These are phyloP conservation scores for Margaritispora aquatica DNA, from an alignment of 495 filamentous ascomycete genomes.

Conservation along the genomic window DNA sequence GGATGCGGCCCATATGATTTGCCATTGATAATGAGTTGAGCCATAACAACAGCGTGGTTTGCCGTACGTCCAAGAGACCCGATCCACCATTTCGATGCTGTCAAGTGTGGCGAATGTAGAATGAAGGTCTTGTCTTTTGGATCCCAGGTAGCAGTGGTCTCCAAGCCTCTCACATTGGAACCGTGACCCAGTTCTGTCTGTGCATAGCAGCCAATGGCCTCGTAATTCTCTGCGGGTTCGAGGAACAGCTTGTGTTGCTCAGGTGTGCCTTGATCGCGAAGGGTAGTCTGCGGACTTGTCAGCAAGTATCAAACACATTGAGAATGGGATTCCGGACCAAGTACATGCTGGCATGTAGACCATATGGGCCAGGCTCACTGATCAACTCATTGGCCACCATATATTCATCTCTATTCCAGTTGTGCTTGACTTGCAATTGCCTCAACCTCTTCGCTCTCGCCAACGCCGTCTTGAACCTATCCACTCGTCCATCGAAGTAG, in stretches of 20 bases:
- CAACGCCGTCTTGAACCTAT: conserved; percentile 54
- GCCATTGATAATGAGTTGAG: conserved; percentile 56
- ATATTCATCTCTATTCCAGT: conserved; percentile 59
- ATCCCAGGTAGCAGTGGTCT: conserved; percentile 70
- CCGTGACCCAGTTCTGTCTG: conserved; percentile 74
- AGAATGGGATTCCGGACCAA: conserved; percentile 25
- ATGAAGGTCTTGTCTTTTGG: conserved; percentile 60
- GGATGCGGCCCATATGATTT: conserved; percentile 66
- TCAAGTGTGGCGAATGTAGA: conserved; percentile 60
- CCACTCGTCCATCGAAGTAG: conserved; percentile 57
- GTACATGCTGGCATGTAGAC: conserved; percentile 63
- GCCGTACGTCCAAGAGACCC: conserved; percentile 65
- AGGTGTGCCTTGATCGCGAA: conserved; percentile 60
- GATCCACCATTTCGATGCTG: conserved; percentile 76
- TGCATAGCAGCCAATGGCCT: conserved; percentile 70
- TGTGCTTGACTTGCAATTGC: conserved; percentile 52
- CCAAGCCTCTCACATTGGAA: conserved; percentile 65
- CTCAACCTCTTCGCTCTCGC: conserved; percentile 59
- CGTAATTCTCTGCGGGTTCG: conserved; percentile 53
- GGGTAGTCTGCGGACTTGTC: conserved; percentile 42
- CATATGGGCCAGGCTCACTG: conserved; percentile 61
- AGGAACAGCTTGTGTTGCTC: conserved; percentile 66
- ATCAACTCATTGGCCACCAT: conserved; percentile 53
- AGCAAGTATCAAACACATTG: conserved; percentile 1
- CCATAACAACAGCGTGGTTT: conserved; percentile 71